phyloP scores from a whole-genome alignment of 345 rosid species.

The Turnera subulata region DNA sequence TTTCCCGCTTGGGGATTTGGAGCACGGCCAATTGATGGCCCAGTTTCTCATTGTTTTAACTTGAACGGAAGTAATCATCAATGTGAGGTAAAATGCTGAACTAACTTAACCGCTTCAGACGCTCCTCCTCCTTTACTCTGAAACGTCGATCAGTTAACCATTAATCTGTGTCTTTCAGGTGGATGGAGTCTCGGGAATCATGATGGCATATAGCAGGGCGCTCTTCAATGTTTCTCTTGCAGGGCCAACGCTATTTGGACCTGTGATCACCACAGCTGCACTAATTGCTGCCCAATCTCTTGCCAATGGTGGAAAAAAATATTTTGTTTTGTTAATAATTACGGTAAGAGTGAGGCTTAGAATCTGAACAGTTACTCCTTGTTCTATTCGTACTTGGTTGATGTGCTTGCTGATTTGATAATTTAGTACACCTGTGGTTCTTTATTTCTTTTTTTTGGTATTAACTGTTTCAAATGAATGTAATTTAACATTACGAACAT shows the following conservation, averaged over 20 bases:
- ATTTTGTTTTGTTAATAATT: constrained; percentile 77
- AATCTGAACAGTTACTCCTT: constrained; percentile 5
- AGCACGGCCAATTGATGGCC: constrained; percentile 95
- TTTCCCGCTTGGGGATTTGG: constrained; percentile 99
- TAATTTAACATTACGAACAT: too few species aligned
- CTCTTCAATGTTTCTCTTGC: constrained; percentile 90
- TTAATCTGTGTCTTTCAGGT: constrained; percentile 44
- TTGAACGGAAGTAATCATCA: constrained; percentile 80
- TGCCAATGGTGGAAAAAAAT: constrained; percentile 54
- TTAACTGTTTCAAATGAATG: too few species aligned
- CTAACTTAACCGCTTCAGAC: constrained; percentile 1
- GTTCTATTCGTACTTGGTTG: background rate
- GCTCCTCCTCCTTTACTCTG: constrained; percentile 4
- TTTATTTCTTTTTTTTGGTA: too few species aligned
- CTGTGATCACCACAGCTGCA: constrained; percentile 70
- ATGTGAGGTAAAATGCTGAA: constrained; percentile 52
- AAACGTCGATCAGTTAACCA: constrained; percentile 6
- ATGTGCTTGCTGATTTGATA: background rate
- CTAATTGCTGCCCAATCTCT: constrained; percentile 65
- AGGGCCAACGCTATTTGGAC: constrained; percentile 94
- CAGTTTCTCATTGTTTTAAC: constrained; percentile 93
- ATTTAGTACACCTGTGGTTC: too few species aligned
- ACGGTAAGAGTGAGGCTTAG: constrained; percentile 53
- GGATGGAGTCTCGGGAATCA: constrained; percentile 86
- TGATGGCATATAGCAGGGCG: constrained; percentile 73